Conservation (phyloP, 2,329 filamentous ascomycete species). For the Curvularia verruculosa region DNA sequence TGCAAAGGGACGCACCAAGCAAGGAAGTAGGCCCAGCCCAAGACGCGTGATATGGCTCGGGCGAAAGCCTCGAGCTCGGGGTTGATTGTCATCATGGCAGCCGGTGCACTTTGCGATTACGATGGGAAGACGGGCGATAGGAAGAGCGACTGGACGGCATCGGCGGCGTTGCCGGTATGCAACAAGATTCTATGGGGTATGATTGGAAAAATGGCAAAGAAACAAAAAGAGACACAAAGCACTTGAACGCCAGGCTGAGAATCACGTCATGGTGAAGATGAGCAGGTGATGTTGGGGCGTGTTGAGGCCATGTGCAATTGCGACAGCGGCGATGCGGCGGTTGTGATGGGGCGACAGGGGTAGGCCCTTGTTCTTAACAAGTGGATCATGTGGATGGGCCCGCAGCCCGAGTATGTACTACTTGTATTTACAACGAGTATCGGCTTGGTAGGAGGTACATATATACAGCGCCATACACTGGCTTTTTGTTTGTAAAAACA, state of each 20-base stretch:
- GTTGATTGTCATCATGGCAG: slow-evolving; percentile 7
- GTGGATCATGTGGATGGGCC: background rate
- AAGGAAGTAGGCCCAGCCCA: slow-evolving; percentile 49
- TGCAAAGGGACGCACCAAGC: slow-evolving; percentile 34
- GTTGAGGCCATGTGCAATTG: slow-evolving; percentile 17
- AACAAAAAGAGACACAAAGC: background rate
- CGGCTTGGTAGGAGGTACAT: background rate
- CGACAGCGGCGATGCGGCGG: slow-evolving; percentile 4
- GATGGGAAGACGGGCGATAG: slow-evolving; percentile 8
- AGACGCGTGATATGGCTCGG: slow-evolving; percentile 40
- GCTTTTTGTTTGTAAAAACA: too few species aligned
- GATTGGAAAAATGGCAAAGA: too few species aligned
- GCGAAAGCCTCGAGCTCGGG: slow-evolving; percentile 37
- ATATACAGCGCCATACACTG: background rate
- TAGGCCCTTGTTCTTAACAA: background rate
- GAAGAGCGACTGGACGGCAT: slow-evolving; percentile 1
- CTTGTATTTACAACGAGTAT: background rate
- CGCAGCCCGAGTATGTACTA: background rate
- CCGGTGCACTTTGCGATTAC: background rate
- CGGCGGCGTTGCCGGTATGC: background rate
- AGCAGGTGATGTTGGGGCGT: slow-evolving; percentile 27
- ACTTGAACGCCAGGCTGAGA: background rate
- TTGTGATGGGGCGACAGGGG: slow-evolving; percentile 13
- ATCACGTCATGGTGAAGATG: slow-evolving; percentile 2
- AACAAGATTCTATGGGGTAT: too few species aligned